Evolutionary conservation across 495 filamentous ascomycete genomes (phyloP), one percentile per base, ranked within the genome.

Genomic region (Venustampulla echinocandica): DNA sequence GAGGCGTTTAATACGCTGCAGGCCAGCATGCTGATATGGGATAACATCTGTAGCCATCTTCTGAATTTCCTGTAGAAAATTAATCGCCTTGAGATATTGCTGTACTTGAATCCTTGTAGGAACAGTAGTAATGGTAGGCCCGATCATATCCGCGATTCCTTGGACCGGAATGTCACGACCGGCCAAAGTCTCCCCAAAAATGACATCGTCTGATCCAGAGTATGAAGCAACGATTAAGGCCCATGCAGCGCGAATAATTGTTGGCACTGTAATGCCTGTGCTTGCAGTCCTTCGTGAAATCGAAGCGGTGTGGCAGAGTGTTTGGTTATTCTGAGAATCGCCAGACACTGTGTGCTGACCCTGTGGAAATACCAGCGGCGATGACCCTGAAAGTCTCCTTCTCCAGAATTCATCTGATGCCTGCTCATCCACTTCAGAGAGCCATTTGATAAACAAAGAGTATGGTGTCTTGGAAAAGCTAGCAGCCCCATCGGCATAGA

Each of bases 1-100:
- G 27, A 85, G 65, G 17, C 69, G 67, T 46, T 75, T 67, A 48
- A 88, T 88, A 42, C 82, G 71, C 59, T 84, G 79, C 59, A 88
- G 67, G 5, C 84, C 83, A 56, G 76, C 69, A 38, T 85, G 80
- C 59, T 88, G 75, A 56, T 79, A 77, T 0, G 76, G 69, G 4
- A 79, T 75, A 1, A 73, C 70, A 1, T 64, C 64, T 15, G 76
- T 58, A 18, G 72, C 66, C 11, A 69, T 61, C 28, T 75, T 64
- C 42, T 83, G 77, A 1, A 87, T 64, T 0, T 58, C 36, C 21
- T 43, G 13, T 27, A 42, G 24, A 23, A 44, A 20, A 4, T 35
- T 4, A 23, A 21, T 40, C 11, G 20, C 37, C 11, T 15, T 21
- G 20, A 40, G 17, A 46, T 14, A 2, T 3, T 23, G 14, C 13